Base-by-base conservation (phyloP, 441 rosid species). In the Gossypium aridum region DNA sequence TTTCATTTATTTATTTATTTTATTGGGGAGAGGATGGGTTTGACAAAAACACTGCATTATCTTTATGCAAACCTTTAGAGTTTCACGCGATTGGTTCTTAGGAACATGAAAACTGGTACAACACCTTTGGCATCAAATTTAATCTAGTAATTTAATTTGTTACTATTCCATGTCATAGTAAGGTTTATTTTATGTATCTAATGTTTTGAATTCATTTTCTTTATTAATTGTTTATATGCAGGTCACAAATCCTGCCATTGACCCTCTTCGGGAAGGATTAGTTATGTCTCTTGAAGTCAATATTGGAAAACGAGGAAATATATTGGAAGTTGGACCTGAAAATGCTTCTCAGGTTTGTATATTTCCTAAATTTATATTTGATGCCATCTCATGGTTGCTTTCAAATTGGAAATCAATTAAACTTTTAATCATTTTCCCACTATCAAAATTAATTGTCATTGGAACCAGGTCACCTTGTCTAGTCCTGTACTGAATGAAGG, bases 221-320 rank as follows among this genome's bases (percentile, higher is more conserved):
- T 49, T 57, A 23, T 49, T 55, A 4, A 70, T 4, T 75, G 39
- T 66, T 70, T 77, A 56, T 67, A 65, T 74, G 64, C 86, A 96
- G 98, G 99, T 96, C 56, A 96, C 99, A 75, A 96, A 96, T 83
- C 99, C 99, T 54, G 97, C 99, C 80, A 96, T 96, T 78, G 99
- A 96, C 69, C 99, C 99, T 53, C 92, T 96, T 22, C 88, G 99
- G 79, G 99, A 96, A 86, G 98, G 99, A 57, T 83, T 96, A 75
- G 99, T 96, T 77, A 93, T 96, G 99, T 96, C 99, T 75, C 98
- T 96, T 76, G 98, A 96, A 84, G 88, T 96, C 75, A 96, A 90
- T 76, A 85, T 96, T 74, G 99, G 99, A 62, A 93, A 90, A 87
- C 91, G 99, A 80, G 79, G 98, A 80, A 96, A 96, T 79, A 92